A percentile compares a stretch with the other conserved stretches of the same genome.
Evolutionary conservation across 805 yeast species (phyloP).

Genomic region (Suhomyces sp.): DNA sequence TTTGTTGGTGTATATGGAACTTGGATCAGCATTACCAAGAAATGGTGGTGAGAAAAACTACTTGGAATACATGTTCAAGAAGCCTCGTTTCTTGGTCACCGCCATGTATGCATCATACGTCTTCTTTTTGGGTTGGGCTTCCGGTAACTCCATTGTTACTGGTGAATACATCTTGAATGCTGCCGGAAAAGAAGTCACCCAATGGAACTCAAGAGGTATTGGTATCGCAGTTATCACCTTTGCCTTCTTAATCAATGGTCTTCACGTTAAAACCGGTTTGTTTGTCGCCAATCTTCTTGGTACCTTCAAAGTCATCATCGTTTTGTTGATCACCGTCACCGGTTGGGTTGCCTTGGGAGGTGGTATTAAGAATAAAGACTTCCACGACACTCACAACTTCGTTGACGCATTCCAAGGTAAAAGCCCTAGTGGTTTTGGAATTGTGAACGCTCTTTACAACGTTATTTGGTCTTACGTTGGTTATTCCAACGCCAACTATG

Average conservation of each 20-base stretch:
- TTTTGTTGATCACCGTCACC: constrained; percentile 64
- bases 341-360: constrained; percentile 87
- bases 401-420: constrained; percentile 53
- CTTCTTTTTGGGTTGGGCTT: constrained; percentile 80
- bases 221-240: constrained; percentile 74
- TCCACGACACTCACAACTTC: constrained; percentile 57
- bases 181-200: constrained; percentile 61
- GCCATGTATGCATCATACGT: constrained; percentile 64
- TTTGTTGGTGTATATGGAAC: constrained; percentile 71
- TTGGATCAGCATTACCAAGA: constrained; percentile 71
- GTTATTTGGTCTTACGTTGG: constrained; percentile 86
- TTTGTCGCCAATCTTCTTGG: constrained; percentile 64
- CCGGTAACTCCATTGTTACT: constrained; percentile 77
- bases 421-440: constrained; percentile 60
- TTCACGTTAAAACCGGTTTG: constrained; percentile 64
- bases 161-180: constrained; percentile 77
- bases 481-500: constrained; percentile 79
- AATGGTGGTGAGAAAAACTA: constrained; percentile 88
- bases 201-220: constrained; percentile 76
- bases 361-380: constrained; percentile 49
- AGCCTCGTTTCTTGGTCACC: constrained; percentile 67
- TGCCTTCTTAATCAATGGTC: constrained; percentile 60
- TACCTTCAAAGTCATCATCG: constrained; percentile 67
- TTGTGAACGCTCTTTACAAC: constrained; percentile 73
- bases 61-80: constrained; percentile 64